These are phyloP conservation scores for Deuterostichococcus epilithicus DNA, from an alignment of 139 green algal genomes.

Conservation along the genomic window DNA sequence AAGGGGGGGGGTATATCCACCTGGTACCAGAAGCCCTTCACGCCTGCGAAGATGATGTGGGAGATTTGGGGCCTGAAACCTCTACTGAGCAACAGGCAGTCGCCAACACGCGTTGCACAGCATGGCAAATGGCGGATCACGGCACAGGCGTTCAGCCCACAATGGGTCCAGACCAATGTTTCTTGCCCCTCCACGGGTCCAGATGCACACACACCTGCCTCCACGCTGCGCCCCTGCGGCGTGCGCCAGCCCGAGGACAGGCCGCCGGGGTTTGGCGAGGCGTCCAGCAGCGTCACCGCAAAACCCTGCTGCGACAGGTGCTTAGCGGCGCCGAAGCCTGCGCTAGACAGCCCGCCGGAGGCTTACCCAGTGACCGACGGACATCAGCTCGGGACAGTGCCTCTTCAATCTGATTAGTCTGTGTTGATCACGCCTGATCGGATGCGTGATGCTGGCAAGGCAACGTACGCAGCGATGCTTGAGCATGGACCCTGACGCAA, in stretches of 20 bases:
- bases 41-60: slow-evolving; percentile 34
- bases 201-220: slow-evolving; percentile 36
- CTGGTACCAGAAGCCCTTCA: slow-evolving; percentile 82
- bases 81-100: too few relatives aligned
- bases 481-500: too few relatives aligned
- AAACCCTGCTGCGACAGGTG: slow-evolving; percentile 71
- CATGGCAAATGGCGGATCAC: too few relatives aligned
- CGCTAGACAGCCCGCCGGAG: too few relatives aligned
- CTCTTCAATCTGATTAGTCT: background rate
- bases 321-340: slow-evolving; percentile 83
- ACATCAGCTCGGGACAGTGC: background rate
- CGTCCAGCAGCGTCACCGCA: slow-evolving; percentile 77
- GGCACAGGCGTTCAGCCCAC: background rate
- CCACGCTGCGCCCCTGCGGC: slow-evolving; percentile 58
- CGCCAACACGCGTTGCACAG: too few relatives aligned
- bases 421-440: background rate
- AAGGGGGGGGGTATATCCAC: slow-evolving; percentile 18
- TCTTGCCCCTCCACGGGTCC: too few relatives aligned
- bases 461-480: too few relatives aligned
- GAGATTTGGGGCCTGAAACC: too few relatives aligned
- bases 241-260: slow-evolving; percentile 64
- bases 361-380: background rate
- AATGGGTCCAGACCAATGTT: too few relatives aligned
- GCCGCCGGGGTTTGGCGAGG: slow-evolving; percentile 61
- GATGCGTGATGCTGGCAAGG: background rate